phyloP scores from a whole-genome alignment of 2,329 filamentous ascomycete genomes.

The Fusarium papillatum region DNA sequence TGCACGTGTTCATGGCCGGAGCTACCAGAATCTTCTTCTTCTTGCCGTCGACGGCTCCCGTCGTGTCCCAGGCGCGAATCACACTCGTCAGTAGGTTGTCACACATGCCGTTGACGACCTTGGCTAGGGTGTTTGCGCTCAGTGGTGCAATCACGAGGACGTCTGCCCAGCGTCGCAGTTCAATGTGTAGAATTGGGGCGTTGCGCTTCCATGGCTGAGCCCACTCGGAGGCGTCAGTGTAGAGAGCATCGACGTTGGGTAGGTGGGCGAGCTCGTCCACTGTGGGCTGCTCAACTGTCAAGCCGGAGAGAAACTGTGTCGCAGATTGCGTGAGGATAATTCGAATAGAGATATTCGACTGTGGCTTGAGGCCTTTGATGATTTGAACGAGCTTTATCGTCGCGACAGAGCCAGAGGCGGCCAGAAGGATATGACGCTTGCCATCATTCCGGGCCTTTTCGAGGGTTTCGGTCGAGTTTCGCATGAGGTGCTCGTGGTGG shows the following conservation, averaged over 20 bases:
- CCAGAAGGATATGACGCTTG: slow-evolving; percentile 58
- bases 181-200: slow-evolving; percentile 89
- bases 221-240: slow-evolving; percentile 92
- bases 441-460: slow-evolving; percentile 51
- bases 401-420: slow-evolving; percentile 74
- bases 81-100: slow-evolving; percentile 83
- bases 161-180: slow-evolving; percentile 84
- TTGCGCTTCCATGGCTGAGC: slow-evolving; percentile 81
- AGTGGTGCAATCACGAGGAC: slow-evolving; percentile 85
- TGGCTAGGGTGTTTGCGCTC: slow-evolving; percentile 88
- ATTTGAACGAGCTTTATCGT: slow-evolving; percentile 87
- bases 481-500: slow-evolving; percentile 38
- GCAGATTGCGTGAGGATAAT: slow-evolving; percentile 84
- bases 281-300: slow-evolving; percentile 82
- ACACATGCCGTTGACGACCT: slow-evolving; percentile 82
- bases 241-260: slow-evolving; percentile 84
- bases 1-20: slow-evolving; percentile 89
- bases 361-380: slow-evolving; percentile 67
- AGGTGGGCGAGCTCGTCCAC: slow-evolving; percentile 70
- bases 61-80: slow-evolving; percentile 89
- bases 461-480: slow-evolving; percentile 49
- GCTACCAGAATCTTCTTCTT: slow-evolving; percentile 82
- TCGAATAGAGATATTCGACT: slow-evolving; percentile 80
- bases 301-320: slow-evolving; percentile 80
- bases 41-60: slow-evolving; percentile 68